Conservation (phyloP, 2,329 filamentous ascomycete genomes). For the Microdochium trichocladiopsis region DNA sequence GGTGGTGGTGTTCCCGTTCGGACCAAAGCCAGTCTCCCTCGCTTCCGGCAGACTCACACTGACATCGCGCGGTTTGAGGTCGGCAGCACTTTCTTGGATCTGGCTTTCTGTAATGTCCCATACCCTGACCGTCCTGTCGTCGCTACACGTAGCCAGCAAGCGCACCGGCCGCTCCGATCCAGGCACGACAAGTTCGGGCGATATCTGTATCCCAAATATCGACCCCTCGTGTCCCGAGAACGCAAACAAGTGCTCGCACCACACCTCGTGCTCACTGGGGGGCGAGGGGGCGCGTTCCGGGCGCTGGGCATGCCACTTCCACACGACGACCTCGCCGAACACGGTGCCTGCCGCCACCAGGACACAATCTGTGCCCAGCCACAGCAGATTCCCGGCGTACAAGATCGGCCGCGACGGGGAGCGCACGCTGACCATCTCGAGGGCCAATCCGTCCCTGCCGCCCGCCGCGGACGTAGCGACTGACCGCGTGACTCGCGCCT, state of each 20-base stretch:
- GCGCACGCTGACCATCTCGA: constrained; percentile 41
- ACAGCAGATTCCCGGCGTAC: constrained; percentile 73
- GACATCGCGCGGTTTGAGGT: constrained; percentile 16
- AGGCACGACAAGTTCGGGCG: constrained; percentile 34
- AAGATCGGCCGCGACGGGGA: constrained; percentile 75
- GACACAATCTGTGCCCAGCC: constrained; percentile 49
- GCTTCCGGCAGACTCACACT: constrained; percentile 22
- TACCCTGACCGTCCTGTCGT: constrained; percentile 81
- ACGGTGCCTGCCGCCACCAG: constrained; percentile 85
- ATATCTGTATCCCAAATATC: constrained; percentile 84
- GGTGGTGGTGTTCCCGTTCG: neutral
- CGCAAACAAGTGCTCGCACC: constrained; percentile 40
- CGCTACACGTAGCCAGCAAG: constrained; percentile 86
- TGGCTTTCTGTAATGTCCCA: constrained; percentile 69
- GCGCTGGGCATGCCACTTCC: constrained; percentile 56
- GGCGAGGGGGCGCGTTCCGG: neutral
- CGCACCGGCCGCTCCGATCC: constrained; percentile 31
- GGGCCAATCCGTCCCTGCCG: constrained; percentile 1
- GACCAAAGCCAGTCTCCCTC: constrained; percentile 54
- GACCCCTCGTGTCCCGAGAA: constrained; percentile 79
- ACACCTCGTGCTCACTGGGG: constrained; percentile 1
- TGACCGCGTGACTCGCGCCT: constrained; percentile 28
- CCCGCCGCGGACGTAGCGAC: constrained; percentile 6
- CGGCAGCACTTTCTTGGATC: constrained; percentile 2
- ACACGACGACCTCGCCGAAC: constrained; percentile 89